Evolutionary conservation across 768 basidiomycete species (phyloP).

Genomic region (Auricularia heimuer): DNA sequence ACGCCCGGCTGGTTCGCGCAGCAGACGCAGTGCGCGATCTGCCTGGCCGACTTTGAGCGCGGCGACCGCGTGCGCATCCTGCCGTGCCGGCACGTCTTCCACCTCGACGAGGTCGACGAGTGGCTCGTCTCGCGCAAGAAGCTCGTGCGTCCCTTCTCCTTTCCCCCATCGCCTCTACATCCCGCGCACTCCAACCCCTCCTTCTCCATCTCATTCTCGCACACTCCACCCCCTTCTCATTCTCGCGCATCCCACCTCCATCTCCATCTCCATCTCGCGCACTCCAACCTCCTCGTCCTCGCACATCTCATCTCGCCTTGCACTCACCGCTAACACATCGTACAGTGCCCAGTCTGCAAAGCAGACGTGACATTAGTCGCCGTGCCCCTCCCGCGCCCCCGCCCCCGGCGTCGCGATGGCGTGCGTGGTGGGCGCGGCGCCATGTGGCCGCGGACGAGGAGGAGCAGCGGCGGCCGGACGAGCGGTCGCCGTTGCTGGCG

Average conservation of each 20-base stretch:
- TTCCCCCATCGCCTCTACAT: too few species aligned
- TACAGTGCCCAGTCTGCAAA: slow-evolving; percentile 85
- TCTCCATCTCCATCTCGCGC: too few species aligned
- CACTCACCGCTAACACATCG: too few species aligned
- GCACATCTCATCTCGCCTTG: too few species aligned
- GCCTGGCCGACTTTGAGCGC: slow-evolving; percentile 73
- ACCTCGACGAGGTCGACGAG: slow-evolving; percentile 80
- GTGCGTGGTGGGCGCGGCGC: neutral
- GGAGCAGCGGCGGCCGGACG: neutral
- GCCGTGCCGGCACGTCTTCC: slow-evolving; percentile 93
- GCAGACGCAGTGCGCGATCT: slow-evolving; percentile 88
- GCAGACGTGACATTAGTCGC: slow-evolving; percentile 64
- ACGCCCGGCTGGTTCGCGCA: slow-evolving; percentile 53
- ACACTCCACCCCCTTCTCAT: slow-evolving; percentile 7
- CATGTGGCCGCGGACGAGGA: neutral
- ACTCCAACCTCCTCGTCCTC: too few species aligned
- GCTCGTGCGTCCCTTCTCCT: slow-evolving; percentile 47
- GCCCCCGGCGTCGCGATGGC: neutral
- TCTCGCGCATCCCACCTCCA: neutral
- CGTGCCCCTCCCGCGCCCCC: neutral
- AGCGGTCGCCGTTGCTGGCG: neutral
- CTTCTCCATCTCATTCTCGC: neutral
- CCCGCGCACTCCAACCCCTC: neutral
- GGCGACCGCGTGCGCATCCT: slow-evolving; percentile 87
- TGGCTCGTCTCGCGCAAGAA: slow-evolving; percentile 93